Evolutionary conservation across 306 rosid genomes (phyloP), one percentile per base, ranked within the genome.

Genomic region (Malus orientalis): DNA sequence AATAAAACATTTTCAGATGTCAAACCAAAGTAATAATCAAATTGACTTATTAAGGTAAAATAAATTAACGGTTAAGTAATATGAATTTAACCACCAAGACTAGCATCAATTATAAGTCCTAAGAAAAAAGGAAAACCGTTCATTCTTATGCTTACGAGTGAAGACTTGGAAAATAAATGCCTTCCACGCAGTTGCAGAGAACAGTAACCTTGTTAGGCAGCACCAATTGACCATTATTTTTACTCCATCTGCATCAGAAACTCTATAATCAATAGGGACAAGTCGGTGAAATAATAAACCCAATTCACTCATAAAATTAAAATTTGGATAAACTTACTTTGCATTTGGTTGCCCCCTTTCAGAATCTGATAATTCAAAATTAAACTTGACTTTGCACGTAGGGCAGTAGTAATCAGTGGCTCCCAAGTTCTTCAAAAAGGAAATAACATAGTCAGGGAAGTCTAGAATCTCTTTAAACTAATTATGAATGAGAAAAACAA

Each of bases 391-490:
- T 85, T 93, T 93, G 92, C 99, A 96, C 11, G 98, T 85, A 49
- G 99, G 99, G 88, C 99, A 96, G 87, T 78, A 96, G 80, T 96
- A 96, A 80, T 96, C 99, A 32, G 98, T 90, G 83, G 88, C 91
- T 47, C 96, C 93, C 76, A 96, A 92, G 83, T 91, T 88, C 99
- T 96, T 81, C 40, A 38, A 64, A 80, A 78, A 71, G 72, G 53
- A 73, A 80, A 79, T 74, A 72, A 74, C 59, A 25, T 23, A 74
- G 75, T 86, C 83, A 89, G 79, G 36, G 36, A 82, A 80, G 69
- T 67, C 68, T 73, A 80, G 71, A 81, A 83, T 72, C 68, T 29
- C 72, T 66, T 65, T 66, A 57, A 66, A 67, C 71, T 78, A 69
- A 36, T 27, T 53, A 82, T 79, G 75, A 76, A 20, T 47, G 30